Evolutionary conservation across 306 rosid genomes (phyloP).

Genomic region (Albizia julibrissin): DNA sequence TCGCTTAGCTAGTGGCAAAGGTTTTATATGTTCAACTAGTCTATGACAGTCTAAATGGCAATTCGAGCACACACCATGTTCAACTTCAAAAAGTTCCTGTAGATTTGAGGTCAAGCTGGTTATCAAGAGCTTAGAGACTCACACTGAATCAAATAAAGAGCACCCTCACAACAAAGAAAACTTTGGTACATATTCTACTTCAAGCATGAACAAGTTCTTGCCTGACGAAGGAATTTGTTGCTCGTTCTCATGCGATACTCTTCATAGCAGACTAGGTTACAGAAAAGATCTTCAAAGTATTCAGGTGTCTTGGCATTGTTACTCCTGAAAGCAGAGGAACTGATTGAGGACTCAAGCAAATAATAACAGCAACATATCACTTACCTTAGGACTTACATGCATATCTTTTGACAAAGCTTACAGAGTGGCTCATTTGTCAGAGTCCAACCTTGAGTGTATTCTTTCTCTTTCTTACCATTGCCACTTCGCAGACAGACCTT

Average conservation of each 20-base stretch:
- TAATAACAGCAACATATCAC: conserved; percentile 22
- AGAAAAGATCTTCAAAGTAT: conserved; percentile 91
- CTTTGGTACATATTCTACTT: conserved; percentile 11
- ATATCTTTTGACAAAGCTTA: conserved; percentile 85
- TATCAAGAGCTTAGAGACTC: conserved; percentile 23
- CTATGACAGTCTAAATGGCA: conserved; percentile 89
- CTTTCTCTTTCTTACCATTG: conserved; percentile 77
- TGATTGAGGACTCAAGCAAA: conserved; percentile 25
- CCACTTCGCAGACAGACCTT: conserved; percentile 64
- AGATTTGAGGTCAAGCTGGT: conserved; percentile 30
- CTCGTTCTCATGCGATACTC: conserved; percentile 91
- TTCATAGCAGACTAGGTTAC: conserved; percentile 83
- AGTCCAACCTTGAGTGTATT: conserved; percentile 87
- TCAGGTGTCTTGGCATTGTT: conserved; percentile 76
- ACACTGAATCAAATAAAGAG: conserved; percentile 9
- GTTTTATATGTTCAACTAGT: conserved; percentile 72
- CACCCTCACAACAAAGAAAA: conserved; percentile 26
- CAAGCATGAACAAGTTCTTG: conserved; percentile 38
- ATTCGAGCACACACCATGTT: conserved; percentile 78
- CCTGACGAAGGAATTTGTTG: conserved; percentile 80
- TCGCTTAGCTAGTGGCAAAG: conserved; percentile 67
- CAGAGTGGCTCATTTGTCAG: conserved; percentile 80
- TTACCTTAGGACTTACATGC: conserved; percentile 61
- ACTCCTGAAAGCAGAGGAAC: conserved; percentile 63
- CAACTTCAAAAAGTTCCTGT: conserved; percentile 92